These are phyloP conservation scores for Pyrenula massariospora DNA, from an alignment of 495 filamentous ascomycete species.

Conservation along the genomic window DNA sequence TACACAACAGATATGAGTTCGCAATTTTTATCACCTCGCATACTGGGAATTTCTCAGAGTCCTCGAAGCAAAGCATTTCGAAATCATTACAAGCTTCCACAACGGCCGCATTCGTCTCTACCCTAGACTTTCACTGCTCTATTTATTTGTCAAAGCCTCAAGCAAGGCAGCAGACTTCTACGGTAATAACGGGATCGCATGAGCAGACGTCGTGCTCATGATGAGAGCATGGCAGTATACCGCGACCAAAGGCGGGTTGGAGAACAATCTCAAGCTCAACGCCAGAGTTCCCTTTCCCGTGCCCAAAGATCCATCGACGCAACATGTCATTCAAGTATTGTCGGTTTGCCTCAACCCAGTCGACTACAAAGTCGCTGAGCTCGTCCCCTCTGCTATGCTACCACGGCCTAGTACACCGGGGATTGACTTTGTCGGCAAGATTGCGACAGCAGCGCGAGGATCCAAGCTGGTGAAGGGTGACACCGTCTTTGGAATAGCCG, in stretches of 20 bases:
- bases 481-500: slow-evolving; percentile 37
- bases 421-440: slow-evolving; percentile 51
- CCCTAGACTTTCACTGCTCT: too few species aligned
- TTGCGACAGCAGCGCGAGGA: slow-evolving; percentile 29
- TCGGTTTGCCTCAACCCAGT: slow-evolving; percentile 51
- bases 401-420: slow-evolving; percentile 42
- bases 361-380: slow-evolving; percentile 57
- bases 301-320: slow-evolving; percentile 15
- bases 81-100: too few species aligned
- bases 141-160: too few species aligned
- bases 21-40: too few species aligned
- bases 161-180: too few species aligned
- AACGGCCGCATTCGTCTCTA: too few species aligned
- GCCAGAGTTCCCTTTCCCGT: slow-evolving; percentile 29
- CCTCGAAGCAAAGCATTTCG: too few species aligned
- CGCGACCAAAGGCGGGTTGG: slow-evolving; percentile 32
- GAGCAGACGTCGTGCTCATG: slow-evolving; percentile 15
- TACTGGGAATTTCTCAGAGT: too few species aligned
- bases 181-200: too few species aligned
- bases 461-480: slow-evolving; percentile 5
- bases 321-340: slow-evolving; percentile 46
- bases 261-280: slow-evolving; percentile 43
- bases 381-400: slow-evolving; percentile 29
- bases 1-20: too few species aligned
- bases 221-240: slow-evolving; percentile 58